Percentiles rank a stretch among this genome's conserved stretches.
phyloP scores from a whole-genome alignment of 805 yeast species.

The Kazachstania africana region DNA sequence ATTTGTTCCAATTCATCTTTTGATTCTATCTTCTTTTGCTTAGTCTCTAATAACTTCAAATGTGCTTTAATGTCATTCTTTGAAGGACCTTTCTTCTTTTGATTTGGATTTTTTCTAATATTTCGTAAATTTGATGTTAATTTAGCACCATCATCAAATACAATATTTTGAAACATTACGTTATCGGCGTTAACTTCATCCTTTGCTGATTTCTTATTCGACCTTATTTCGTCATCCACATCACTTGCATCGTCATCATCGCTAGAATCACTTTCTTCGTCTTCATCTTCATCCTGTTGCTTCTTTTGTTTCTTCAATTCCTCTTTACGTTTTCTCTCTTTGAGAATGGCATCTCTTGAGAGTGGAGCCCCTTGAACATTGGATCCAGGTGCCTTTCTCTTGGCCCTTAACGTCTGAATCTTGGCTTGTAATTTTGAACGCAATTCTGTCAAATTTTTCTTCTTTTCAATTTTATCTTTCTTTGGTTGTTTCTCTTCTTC shows the following conservation, averaged over 20 bases:
- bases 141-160: slow-evolving; percentile 70
- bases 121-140: slow-evolving; percentile 60
- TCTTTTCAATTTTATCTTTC: slow-evolving; percentile 27
- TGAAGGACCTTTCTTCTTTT: slow-evolving; percentile 67
- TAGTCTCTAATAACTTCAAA: slow-evolving; percentile 59
- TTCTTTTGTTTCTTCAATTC: slow-evolving; percentile 27
- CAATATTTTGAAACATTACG: slow-evolving; percentile 71
- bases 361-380: slow-evolving; percentile 70
- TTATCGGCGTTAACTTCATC: slow-evolving; percentile 27
- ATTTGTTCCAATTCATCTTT: slow-evolving; percentile 52
- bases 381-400: slow-evolving; percentile 87
- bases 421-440: slow-evolving; percentile 70
- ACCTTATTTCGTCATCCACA: slow-evolving; percentile 12
- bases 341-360: slow-evolving; percentile 70
- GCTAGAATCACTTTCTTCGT: slow-evolving; percentile 25
- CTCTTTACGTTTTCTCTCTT: slow-evolving; percentile 43
- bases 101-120: slow-evolving; percentile 37
- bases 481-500: slow-evolving; percentile 7
- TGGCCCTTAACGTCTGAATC: slow-evolving; percentile 57
- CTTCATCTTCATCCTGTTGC: slow-evolving; percentile 29
- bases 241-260: slow-evolving; percentile 16
- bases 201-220: slow-evolving; percentile 27
- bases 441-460: slow-evolving; percentile 48
- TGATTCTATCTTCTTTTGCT: slow-evolving; percentile 48
- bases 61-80: slow-evolving; percentile 79